These are phyloP conservation scores for Erodium moschatum DNA, from an alignment of 441 rosid species.

Conservation along the genomic window DNA sequence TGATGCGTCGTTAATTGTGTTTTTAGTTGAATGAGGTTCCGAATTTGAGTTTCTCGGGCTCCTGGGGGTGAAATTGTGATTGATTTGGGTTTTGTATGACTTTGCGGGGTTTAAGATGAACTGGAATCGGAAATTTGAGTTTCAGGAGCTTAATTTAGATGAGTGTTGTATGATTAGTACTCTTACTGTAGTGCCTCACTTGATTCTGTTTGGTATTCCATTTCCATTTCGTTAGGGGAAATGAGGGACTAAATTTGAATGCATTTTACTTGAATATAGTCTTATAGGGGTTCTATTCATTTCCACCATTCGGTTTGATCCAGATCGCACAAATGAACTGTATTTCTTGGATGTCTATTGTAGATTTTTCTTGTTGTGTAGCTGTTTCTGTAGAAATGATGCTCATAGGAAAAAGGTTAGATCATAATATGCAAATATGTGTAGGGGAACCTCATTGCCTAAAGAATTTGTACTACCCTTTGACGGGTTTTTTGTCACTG, in stretches of 20 bases:
- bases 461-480: neutral
- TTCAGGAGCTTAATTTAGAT: neutral
- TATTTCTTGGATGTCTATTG: neutral
- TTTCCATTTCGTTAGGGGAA: neutral
- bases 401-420: neutral
- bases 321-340: neutral
- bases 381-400: neutral
- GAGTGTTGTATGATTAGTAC: neutral
- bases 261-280: neutral
- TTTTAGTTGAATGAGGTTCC: neutral
- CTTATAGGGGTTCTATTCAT: neutral
- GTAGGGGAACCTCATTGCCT: neutral
- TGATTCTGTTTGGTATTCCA: neutral
- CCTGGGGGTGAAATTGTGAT: neutral
- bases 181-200: neutral
- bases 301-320: neutral
- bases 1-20: no score
- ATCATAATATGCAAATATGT: neutral
- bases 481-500: neutral
- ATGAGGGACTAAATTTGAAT: neutral
- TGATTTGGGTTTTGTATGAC: no score
- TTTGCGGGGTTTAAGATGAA: neutral
- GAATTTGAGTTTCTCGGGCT: neutral
- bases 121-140: neutral
- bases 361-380: no score